Base-by-base conservation (phyloP, 768 basidiomycete genomes). In the Rhizopogon vesiculosus region DNA sequence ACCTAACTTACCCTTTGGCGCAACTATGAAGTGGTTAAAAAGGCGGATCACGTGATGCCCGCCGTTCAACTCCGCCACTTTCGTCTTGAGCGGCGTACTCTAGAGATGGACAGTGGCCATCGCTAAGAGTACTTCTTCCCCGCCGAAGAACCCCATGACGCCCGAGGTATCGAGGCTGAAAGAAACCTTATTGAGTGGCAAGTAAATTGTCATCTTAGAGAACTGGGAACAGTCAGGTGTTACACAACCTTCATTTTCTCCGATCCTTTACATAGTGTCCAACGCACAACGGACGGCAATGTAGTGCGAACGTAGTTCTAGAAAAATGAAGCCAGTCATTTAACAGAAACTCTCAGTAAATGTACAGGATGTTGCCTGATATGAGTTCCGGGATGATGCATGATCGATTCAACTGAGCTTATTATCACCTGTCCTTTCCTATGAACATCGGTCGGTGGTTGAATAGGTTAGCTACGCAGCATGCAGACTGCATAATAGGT, bases 111-210 rank as follows among this genome's bases (percentile, higher is more conserved):
- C 65, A 40, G 68, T 65, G 9, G 69, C 59, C 71, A 74, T 74
- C 16, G 72, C 72, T 6, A 72, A 62, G 33, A 74, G 62, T 4
- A 70, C 72, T 40, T 74, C 72, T 45, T 73, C 70, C 12, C 73
- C 72, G 46, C 73, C 73, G 29, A 73, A 73, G 45, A 73, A 69
- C 3, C 72, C 71, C 8, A 66, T 71, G 7, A 73, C 63, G 6
- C 73, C 72, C 12, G 66, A 65, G 0, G 65, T 44, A 48, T 73
- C 62, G 25, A 72, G 67, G 5, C 13, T 60, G 45, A 68, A 68
- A 3, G 33, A 54, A 1, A 25, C 6, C 2, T 31, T 5, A 1
- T 42, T 0, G 41, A 68, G 60, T 2, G 69, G 64, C 15, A 16
- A 10, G 6, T 39, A 5, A 8, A 49, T 38, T 9, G 19, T 22